Conservation (phyloP, 208 protist genomes). For the Acanthamoeba castellanii region DNA sequence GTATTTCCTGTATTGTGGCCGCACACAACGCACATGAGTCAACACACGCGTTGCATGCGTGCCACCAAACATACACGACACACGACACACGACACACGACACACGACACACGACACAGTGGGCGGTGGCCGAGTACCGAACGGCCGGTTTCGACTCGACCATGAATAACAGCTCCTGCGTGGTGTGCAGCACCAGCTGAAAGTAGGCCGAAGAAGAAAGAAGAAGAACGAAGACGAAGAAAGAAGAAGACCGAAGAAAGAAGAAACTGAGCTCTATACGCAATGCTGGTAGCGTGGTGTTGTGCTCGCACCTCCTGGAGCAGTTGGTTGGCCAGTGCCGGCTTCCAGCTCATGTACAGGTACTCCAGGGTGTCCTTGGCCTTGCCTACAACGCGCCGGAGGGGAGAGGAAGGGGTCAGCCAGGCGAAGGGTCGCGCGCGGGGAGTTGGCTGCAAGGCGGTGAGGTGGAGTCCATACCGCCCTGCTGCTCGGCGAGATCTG, state of each 20-base stretch:
- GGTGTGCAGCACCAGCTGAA: conserved; percentile 4
- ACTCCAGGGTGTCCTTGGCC: not conserved
- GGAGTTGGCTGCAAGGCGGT: too few relatives aligned
- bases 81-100: not conserved
- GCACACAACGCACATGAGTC: too few relatives aligned
- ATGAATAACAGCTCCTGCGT: conserved; percentile 18
- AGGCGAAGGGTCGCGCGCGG: too few relatives aligned
- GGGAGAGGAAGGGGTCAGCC: not conserved
- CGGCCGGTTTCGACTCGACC: not conserved
- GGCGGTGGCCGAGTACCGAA: not conserved
- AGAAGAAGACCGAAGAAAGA: not conserved
- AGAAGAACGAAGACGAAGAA: not conserved
- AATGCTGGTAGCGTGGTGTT: not conserved
- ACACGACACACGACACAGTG: not conserved
- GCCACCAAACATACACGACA: not conserved
- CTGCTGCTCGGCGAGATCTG: too few relatives aligned
- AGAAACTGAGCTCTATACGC: not conserved
- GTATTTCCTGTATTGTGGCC: not conserved
- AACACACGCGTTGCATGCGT: not conserved
- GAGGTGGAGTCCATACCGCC: too few relatives aligned
- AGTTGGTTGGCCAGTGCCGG: not conserved
- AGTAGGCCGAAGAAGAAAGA: not conserved
- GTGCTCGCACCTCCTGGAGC: not conserved
- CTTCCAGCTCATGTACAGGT: not conserved
- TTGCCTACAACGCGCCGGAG: not conserved